These are phyloP conservation scores for Malassezia yamatoensis DNA, from an alignment of 1,284 basidiomycete genomes.

Conservation along the genomic window DNA sequence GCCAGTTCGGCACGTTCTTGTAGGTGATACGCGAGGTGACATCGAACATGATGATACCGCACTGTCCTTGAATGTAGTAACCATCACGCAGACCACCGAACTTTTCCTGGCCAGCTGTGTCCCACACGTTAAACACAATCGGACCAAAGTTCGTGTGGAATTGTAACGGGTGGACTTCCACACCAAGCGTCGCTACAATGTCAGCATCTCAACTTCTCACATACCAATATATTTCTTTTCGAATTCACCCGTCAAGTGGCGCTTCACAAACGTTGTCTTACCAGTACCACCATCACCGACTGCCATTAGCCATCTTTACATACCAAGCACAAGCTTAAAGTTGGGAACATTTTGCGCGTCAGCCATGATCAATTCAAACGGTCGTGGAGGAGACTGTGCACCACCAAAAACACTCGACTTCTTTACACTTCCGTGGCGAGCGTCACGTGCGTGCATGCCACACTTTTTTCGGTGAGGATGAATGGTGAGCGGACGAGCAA, in stretches of 20 bases:
- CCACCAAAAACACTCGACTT: slow-evolving; percentile 15
- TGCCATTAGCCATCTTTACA: slow-evolving; percentile 46
- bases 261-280: slow-evolving; percentile 57
- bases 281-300: slow-evolving; percentile 98
- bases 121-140: slow-evolving; percentile 99
- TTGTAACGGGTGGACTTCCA: slow-evolving; percentile 89
- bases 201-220: slow-evolving; percentile 19
- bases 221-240: slow-evolving; percentile 99
- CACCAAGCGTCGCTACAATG: slow-evolving; percentile 76
- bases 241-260: slow-evolving; percentile 95
- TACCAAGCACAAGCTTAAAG: slow-evolving; percentile 97
- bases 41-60: slow-evolving; percentile 99
- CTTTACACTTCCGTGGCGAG: slow-evolving; percentile 8
- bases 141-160: slow-evolving; percentile 98
- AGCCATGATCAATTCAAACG: slow-evolving; percentile 17
- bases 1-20: slow-evolving; percentile 99
- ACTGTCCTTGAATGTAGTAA: slow-evolving; percentile 62
- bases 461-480: slow-evolving; percentile 3
- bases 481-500: not conserved
- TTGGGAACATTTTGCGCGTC: slow-evolving; percentile 59
- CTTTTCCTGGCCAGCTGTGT: slow-evolving; percentile 99
- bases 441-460: slow-evolving; percentile 9
- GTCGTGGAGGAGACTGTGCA: not conserved
- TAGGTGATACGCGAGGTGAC: slow-evolving; percentile 99
- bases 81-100: slow-evolving; percentile 54